A percentile compares a stretch with the other conserved stretches of the same genome.
Evolutionary conservation across 257 asterid species (phyloP).

Genomic region (Thymus mandschuricus): DNA sequence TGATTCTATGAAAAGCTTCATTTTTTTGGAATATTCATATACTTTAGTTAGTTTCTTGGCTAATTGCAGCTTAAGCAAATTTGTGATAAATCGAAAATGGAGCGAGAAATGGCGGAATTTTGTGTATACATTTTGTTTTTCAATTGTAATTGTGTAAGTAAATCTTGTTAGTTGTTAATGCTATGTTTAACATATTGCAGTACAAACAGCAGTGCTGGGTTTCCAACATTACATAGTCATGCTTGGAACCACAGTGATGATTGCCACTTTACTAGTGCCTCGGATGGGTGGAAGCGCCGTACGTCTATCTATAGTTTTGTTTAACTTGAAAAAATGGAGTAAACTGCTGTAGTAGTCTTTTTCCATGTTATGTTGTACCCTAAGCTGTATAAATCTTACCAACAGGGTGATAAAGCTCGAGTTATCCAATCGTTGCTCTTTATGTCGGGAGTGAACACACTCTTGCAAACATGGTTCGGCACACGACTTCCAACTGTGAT

Average conservation of each 20-base stretch:
- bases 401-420: conserved; percentile 89
- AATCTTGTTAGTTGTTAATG: neutral
- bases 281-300: conserved; percentile 93
- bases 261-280: conserved; percentile 77
- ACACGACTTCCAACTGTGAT: conserved; percentile 96
- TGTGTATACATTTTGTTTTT: neutral
- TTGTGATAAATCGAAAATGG: neutral
- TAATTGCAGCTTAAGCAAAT: conserved; percentile 1
- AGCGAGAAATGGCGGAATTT: too few relatives aligned
- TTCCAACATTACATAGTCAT: conserved; percentile 95
- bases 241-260: conserved; percentile 95
- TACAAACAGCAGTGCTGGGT: conserved; percentile 66
- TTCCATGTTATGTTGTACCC: neutral
- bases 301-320: conserved; percentile 36
- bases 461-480: conserved; percentile 87
- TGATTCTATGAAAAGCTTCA: conserved; percentile 5
- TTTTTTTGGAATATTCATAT: conserved; percentile 20
- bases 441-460: conserved; percentile 90
- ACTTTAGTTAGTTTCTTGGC: conserved; percentile 22
- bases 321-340: neutral
- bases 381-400: conserved; percentile 18
- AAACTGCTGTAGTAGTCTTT: conserved; percentile 12
- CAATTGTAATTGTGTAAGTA: neutral
- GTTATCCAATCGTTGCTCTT: conserved; percentile 92
- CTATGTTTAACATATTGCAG: conserved; percentile 49